Evolutionary conservation across 177 flowering plant genomes (phyloP).

Genomic region (Vitis hybrid): DNA sequence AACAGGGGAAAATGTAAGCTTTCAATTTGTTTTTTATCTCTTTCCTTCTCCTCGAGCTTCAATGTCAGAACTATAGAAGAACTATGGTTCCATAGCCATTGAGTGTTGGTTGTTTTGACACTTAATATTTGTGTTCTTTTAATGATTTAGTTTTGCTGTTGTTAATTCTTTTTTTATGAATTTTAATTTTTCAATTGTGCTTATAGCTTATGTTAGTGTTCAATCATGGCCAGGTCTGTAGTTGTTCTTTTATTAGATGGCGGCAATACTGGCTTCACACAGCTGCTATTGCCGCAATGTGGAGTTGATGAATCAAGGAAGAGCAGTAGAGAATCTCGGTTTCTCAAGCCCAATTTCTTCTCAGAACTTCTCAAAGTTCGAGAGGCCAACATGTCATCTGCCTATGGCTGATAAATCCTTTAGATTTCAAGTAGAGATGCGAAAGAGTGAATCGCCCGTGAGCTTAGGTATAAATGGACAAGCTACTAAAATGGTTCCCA

Average conservation of each 20-base stretch:
- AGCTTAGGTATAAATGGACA: conserved; percentile 48
- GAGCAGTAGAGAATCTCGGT: conserved; percentile 30
- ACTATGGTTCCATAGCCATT: too few species aligned
- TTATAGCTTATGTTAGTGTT: too few species aligned
- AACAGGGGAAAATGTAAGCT: too few species aligned
- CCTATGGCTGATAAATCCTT: conserved; percentile 12
- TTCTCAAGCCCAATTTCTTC: conserved; percentile 51
- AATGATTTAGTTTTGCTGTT: too few species aligned
- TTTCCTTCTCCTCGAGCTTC: too few species aligned
- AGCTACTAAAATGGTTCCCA: conserved; percentile 60
- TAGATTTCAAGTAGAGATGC: conserved; percentile 41
- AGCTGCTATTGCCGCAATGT: conserved; percentile 50
- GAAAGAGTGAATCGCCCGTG: conserved; percentile 38
- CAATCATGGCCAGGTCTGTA: not conserved
- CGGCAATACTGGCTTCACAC: conserved; percentile 72
- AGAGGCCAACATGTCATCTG: conserved; percentile 12
- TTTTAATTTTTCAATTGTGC: too few species aligned
- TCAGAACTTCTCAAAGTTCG: conserved; percentile 17
- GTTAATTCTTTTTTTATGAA: too few species aligned
- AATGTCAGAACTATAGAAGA: too few species aligned
- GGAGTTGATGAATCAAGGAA: conserved; percentile 41
- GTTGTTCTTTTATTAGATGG: conserved; percentile 44
- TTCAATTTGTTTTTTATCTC: rapidly evolving
- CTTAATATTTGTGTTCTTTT: too few species aligned
- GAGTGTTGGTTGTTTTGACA: too few species aligned